These are phyloP conservation scores for Pinguiococcus pyrenoidosus DNA, from an alignment of 108 stramenopile species.

Conservation along the genomic window DNA sequence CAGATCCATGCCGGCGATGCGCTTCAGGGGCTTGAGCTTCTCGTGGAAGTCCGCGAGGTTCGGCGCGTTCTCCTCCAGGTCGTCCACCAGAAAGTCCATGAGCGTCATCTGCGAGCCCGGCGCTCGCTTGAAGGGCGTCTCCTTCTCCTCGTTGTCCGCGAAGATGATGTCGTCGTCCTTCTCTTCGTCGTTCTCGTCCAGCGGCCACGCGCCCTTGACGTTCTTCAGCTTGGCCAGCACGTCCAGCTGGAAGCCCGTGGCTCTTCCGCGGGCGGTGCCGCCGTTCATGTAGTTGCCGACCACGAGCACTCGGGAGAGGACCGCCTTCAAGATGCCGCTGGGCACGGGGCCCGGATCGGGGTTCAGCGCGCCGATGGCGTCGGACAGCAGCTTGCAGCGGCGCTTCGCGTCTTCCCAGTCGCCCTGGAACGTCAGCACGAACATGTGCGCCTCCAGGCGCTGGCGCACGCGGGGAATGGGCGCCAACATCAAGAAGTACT, in stretches of 20 bases:
- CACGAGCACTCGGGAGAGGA: slow-evolving; percentile 11
- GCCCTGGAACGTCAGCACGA: slow-evolving; percentile 6
- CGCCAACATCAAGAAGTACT: slow-evolving; percentile 10
- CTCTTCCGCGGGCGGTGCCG: slow-evolving; percentile 7
- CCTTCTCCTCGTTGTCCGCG: no score
- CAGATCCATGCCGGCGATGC: no score
- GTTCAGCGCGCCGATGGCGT: slow-evolving; percentile 51
- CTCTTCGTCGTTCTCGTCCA: no score
- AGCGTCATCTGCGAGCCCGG: background rate
- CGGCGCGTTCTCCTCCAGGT: no score
- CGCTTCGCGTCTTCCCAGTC: slow-evolving; percentile 4
- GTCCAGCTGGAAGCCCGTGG: slow-evolving; percentile 30
- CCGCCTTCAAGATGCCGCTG: no score
- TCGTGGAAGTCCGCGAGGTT: no score
- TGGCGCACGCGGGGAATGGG: slow-evolving; percentile 8
- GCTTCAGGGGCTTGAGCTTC: no score
- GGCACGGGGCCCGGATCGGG: no score
- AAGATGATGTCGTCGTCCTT: no score
- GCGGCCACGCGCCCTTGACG: slow-evolving; percentile 12
- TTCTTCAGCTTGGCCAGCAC: slow-evolving; percentile 15
- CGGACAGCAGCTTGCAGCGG: slow-evolving; percentile 52
- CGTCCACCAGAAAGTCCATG: slow-evolving; percentile 5
- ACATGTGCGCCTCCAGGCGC: slow-evolving; percentile 7
- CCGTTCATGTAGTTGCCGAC: slow-evolving; percentile 30
- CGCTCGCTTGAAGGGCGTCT: no score